Evolutionary conservation across 371 early-diverging fungal species (phyloP).

Genomic region (Astathelohania contejeani): DNA sequence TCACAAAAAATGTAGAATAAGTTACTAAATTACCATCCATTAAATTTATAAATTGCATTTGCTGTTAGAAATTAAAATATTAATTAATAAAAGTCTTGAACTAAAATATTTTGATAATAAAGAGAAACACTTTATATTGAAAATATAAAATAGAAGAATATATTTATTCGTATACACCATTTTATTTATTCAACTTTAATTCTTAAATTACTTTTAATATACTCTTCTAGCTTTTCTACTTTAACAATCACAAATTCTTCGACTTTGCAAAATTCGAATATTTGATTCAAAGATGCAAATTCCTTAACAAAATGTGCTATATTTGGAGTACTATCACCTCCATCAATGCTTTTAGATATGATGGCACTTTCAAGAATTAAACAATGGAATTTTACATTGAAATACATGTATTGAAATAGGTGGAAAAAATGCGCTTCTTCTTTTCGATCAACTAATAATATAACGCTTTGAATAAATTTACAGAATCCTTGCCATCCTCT

Average conservation of each 20-base stretch:
- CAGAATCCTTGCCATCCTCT: no score
- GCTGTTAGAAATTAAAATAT: no score
- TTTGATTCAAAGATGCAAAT: slow-evolving; percentile 1
- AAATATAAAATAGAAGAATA: no score
- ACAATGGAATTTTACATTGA: slow-evolving; percentile 18
- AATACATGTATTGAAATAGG: not conserved
- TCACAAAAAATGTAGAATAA: no score
- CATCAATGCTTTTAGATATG: not conserved
- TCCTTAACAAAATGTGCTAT: slow-evolving; percentile 9
- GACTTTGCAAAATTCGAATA: not conserved
- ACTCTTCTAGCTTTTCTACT: slow-evolving; percentile 1
- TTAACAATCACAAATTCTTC: slow-evolving; percentile 1
- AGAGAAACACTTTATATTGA: no score
- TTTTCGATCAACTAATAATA: not conserved
- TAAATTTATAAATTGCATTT: no score
- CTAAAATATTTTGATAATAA: no score
- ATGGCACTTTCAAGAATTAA: slow-evolving; percentile 5
- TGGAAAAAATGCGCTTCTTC: slow-evolving; percentile 1
- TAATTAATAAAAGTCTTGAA: no score
- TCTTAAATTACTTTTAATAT: slow-evolving; percentile 10
- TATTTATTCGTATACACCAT: no score
- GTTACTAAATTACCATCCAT: no score
- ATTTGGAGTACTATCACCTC: not conserved
- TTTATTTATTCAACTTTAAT: no score
- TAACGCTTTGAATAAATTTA: slow-evolving; percentile 3